Base-by-base conservation (phyloP, 1,139 yeast species). In the Yamadazyma spencermartinsiae region DNA sequence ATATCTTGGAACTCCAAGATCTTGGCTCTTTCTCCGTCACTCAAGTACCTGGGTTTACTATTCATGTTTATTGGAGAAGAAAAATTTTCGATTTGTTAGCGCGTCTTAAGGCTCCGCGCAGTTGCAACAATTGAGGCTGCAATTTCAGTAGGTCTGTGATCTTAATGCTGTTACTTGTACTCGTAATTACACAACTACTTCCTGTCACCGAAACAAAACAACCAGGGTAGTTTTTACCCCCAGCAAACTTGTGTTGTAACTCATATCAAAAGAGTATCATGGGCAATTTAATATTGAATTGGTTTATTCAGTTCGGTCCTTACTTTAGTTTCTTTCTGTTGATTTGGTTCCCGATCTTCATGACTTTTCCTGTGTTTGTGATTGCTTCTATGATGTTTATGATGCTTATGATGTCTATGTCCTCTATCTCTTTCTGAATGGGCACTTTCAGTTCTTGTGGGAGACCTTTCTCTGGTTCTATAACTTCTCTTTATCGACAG, bases 1-100 rank as follows among this genome's bases (percentile, higher is more conserved):
- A 86, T 80, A 45, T 92, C 98, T 59, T 87, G 95, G 60, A 88
- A 92, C 59, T 90, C 96, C 52, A 86, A 80, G 35, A 92, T 82
- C 42, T 92, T 80, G 37, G 89, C 87, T 50, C 95, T 74, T 61
- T 92, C 98, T 34, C 82, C 70, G 40, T 86, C 94, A 4, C 94
- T 77, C 42, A 92, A 75, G 56, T 83, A 83, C 58, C 98, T 75
- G 35, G 78, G 75, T 50, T 68, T 68, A 23, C 23, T 20, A 38
- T 64, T 60, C 71, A 67, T 67, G n/a, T 13, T 26, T 15, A 11
- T 28, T 28, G 11, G 8, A 7, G 17, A 9, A 27, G 17, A 12
- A 32, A 32, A 32, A 23, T 32, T 32, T 32, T 21, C 19, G 17
- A 5, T 29, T 29, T 16, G 9, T 20, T n/a, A n/a, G n/a, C 23